Percentiles rank a stretch among this genome's conserved stretches.
phyloP scores from a whole-genome alignment of 108 stramenopile species.

The Conticribra weissflogii region DNA sequence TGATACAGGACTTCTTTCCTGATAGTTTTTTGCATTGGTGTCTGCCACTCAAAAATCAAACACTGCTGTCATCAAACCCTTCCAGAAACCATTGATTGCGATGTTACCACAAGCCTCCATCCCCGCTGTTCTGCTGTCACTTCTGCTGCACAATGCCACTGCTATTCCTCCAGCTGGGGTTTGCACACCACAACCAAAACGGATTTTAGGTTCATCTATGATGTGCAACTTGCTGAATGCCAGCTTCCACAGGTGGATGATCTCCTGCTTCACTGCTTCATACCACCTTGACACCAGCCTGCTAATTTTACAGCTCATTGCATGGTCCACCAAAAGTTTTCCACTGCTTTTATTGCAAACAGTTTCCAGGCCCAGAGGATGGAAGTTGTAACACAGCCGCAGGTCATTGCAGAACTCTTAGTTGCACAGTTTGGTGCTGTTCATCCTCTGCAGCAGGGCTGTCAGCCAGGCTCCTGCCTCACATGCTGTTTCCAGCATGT shows the following conservation, averaged over 20 bases:
- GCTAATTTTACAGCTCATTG: constrained; percentile 17
- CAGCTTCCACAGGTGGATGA: background rate
- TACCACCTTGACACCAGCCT: constrained; percentile 23
- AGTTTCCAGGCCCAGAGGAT: background rate
- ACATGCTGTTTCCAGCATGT: no score
- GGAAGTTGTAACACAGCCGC: constrained; percentile 19
- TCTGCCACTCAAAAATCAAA: no score
- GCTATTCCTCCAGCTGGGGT: background rate
- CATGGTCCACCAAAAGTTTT: constrained; percentile 22
- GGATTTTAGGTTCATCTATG: background rate
- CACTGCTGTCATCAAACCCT: no score
- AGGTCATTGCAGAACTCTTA: constrained; percentile 29
- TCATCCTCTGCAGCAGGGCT: background rate
- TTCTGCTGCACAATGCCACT: no score
- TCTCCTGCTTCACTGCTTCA: background rate
- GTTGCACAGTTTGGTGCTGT: constrained; percentile 17
- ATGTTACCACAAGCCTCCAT: no score
- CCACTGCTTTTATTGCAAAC: constrained; percentile 22
- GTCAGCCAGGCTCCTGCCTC: background rate
- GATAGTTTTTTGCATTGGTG: no score
- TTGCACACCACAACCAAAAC: background rate
- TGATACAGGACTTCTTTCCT: no score
- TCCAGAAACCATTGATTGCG: no score
- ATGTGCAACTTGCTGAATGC: background rate
- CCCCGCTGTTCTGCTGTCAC: no score